phyloP scores from a whole-genome alignment of 140 eudicot species.

The Anethum foeniculum region DNA sequence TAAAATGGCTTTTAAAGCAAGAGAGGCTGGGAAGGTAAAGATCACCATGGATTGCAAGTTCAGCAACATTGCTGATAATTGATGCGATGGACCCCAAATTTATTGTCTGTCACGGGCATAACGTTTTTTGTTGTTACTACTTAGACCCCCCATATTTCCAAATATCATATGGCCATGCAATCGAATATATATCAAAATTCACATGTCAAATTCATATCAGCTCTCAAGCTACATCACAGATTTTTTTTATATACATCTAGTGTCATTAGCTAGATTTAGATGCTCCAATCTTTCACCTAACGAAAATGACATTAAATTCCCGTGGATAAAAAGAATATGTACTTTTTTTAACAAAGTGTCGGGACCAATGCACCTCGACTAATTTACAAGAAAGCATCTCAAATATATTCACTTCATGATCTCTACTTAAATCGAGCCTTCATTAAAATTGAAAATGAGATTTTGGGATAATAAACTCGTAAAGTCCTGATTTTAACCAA shows the following conservation, averaged over 20 bases:
- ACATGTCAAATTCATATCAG: not conserved
- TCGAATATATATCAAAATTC: not conserved
- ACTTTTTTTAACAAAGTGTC: too few relatives aligned
- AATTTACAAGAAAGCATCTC: too few relatives aligned
- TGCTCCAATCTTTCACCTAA: not conserved
- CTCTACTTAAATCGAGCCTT: too few relatives aligned
- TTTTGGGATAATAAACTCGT: too few relatives aligned
- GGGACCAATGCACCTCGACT: too few relatives aligned
- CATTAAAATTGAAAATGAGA: too few relatives aligned
- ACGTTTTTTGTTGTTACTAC: not conserved
- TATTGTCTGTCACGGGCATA: constrained; percentile 27
- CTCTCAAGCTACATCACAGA: not conserved
- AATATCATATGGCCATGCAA: constrained; percentile 1
- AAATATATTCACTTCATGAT: too few relatives aligned
- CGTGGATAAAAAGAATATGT: not conserved
- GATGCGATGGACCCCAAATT: constrained; percentile 2
- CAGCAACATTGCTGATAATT: not conserved
- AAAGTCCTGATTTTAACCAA: too few relatives aligned
- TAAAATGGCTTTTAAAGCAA: not conserved
- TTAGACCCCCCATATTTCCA: not conserved
- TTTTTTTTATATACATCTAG: not conserved
- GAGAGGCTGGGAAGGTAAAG: not conserved
- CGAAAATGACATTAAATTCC: not conserved
- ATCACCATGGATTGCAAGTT: not conserved
- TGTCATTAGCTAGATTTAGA: not conserved